Conservation (phyloP, 75 land plant species). For the Cupressus sempervirens region DNA sequence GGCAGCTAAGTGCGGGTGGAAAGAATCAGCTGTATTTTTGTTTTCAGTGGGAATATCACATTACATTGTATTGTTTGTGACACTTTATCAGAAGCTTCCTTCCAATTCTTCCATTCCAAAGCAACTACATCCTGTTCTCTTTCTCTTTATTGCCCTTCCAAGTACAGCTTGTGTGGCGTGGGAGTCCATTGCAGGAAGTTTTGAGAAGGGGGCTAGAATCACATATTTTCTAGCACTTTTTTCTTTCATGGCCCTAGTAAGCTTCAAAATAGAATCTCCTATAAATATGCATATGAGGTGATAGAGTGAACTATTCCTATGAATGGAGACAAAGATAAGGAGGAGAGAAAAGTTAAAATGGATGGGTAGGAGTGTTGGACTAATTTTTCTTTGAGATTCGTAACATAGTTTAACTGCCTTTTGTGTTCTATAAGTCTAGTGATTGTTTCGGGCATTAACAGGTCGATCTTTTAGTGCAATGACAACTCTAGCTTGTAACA, state of each 20-base stretch:
- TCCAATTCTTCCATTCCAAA: constrained; percentile 28
- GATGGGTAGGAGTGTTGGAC: no score
- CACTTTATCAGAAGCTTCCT: constrained; percentile 43
- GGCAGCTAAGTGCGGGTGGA: constrained; percentile 33
- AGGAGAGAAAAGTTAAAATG: no score
- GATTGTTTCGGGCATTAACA: no score
- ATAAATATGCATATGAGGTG: no score
- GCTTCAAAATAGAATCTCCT: neutral
- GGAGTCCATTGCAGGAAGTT: constrained; percentile 31
- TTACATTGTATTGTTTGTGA: constrained; percentile 51
- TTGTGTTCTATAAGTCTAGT: no score
- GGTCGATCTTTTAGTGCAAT: no score
- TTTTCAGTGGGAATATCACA: constrained; percentile 45
- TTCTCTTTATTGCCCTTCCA: constrained; percentile 47
- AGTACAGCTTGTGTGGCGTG: constrained; percentile 42
- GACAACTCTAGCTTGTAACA: no score
- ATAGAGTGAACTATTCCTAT: no score
- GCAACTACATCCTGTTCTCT: constrained; percentile 43
- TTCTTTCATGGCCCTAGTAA: constrained; percentile 37
- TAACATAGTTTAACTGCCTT: no score
- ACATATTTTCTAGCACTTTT: constrained; percentile 42
- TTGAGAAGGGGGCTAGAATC: constrained; percentile 24
- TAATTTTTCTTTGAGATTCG: no score
- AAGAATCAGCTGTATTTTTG: constrained; percentile 39
- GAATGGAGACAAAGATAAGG: no score